These are phyloP conservation scores for Nakaseomyces sp. DNA, from an alignment of 1,139 yeast species.

Conservation along the genomic window DNA sequence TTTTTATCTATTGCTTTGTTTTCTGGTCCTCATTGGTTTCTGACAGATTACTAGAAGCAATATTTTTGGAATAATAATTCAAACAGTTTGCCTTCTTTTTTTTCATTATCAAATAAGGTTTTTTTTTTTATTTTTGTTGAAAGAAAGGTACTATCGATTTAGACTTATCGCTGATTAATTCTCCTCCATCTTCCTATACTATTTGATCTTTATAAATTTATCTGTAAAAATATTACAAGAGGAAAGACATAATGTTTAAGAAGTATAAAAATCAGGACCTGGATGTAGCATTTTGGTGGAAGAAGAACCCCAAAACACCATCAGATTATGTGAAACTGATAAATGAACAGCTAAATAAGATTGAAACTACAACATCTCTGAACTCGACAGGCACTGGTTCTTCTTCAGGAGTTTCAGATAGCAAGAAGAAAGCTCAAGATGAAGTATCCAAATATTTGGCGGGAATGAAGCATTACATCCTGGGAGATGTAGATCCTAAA, in stretches of 20 bases:
- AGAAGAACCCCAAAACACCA: slow-evolving; percentile 87
- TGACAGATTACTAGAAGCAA: too few relatives aligned
- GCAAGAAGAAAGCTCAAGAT: slow-evolving; percentile 58
- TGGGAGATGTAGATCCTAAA: slow-evolving; percentile 60
- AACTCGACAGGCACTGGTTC: background rate
- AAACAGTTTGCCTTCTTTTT: too few relatives aligned
- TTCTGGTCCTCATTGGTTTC: too few relatives aligned
- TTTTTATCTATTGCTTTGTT: too few relatives aligned
- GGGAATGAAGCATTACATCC: slow-evolving; percentile 58
- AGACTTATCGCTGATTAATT: too few relatives aligned
- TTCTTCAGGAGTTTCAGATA: slow-evolving; percentile 32
- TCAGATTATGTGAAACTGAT: slow-evolving; percentile 69
- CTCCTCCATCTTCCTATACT: too few relatives aligned
- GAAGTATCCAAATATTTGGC: slow-evolving; percentile 63
- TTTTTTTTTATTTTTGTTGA: too few relatives aligned
- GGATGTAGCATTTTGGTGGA: slow-evolving; percentile 80
- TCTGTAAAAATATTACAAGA: too few relatives aligned
- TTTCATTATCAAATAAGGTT: too few relatives aligned
- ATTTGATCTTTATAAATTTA: background rate
- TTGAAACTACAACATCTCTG: slow-evolving; percentile 35
- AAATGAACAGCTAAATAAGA: slow-evolving; percentile 61
- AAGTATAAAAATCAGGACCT: slow-evolving; percentile 27
- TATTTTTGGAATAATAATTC: too few relatives aligned
- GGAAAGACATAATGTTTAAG: slow-evolving; percentile 18
- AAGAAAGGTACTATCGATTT: too few relatives aligned